Evolutionary conservation across 177 flowering plant species (phyloP), one percentile per base, ranked within the genome.

Genomic region (Vitis hybrid): DNA sequence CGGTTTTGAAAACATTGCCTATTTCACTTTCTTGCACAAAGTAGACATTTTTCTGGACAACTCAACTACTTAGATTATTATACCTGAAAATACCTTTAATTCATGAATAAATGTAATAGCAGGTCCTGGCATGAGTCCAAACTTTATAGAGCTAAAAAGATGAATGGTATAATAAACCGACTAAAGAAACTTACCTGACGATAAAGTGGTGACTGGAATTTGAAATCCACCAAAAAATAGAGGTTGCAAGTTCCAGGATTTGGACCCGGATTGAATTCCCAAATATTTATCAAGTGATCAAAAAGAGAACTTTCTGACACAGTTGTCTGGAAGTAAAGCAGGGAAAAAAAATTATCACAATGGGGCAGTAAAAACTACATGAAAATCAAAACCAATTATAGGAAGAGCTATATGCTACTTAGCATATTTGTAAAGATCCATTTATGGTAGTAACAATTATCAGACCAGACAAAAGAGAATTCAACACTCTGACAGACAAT

Each of bases 261-360:
- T 12, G 98, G 90, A 49, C 98, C 98, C 1, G 93, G 94, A 70
- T 80, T 84, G 74, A 94, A 94, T 64, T 91, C 89, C 98, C 98
- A 94, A 53, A 84, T 70, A 72, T 92, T 94, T 71, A 90, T 92
- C 82, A 94, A 82, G 82, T 94, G 92, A 67, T 94, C 93, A 67
- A 94, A 94, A 71, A 94, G 85, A 63, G 71, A 60, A 78, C 90
- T 92, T 33, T 89, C 75, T 62, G 89, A 80, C 1, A 73, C 90
- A 59, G 96, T 89, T 22, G 96, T 85, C 98, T 92, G 89, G 39
- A 77, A 72, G 48, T 39, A 70, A 72, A 60, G 65, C 53, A 66
- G 16, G 67, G 66, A 1, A 60, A 55, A 39, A 9, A 22, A 22
- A 60, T 20, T 16, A 13, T 15, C 11, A 56, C 45, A 33, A 33